phyloP scores from a whole-genome alignment of 1,284 basidiomycete genomes.

The Fomitopsis palustris region DNA sequence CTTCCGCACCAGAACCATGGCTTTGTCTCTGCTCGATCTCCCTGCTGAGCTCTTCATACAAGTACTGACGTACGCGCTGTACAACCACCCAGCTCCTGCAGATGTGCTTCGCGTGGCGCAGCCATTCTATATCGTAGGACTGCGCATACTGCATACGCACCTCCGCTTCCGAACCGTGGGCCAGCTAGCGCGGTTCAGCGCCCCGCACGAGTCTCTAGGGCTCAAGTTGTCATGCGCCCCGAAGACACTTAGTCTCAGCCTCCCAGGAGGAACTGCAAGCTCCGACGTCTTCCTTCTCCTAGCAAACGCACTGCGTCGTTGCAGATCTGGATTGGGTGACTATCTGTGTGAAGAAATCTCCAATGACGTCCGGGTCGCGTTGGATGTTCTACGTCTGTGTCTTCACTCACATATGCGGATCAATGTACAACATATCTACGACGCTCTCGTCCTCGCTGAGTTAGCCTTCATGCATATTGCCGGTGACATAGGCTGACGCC shows the following conservation, averaged over 20 bases:
- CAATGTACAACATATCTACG: conserved; percentile 33
- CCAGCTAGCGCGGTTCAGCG: conserved; percentile 28
- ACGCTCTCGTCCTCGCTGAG: conserved; percentile 39
- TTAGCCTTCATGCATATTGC: conserved; percentile 24
- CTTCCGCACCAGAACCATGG: too few relatives aligned
- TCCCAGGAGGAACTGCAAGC: conserved; percentile 29
- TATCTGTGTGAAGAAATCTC: not conserved
- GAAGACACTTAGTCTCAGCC: conserved; percentile 20
- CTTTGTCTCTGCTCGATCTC: conserved; percentile 12
- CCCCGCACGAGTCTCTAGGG: conserved; percentile 9
- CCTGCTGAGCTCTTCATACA: conserved; percentile 24
- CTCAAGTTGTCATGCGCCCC: conserved; percentile 20
- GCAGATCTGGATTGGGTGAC: not conserved
- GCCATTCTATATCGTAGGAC: conserved; percentile 21
- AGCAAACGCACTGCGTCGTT: conserved; percentile 21
- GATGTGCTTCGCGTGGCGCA: conserved; percentile 26
- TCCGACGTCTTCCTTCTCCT: conserved; percentile 31
- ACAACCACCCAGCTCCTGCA: conserved; percentile 16
- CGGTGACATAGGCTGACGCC: not conserved
- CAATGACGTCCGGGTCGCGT: conserved; percentile 8
- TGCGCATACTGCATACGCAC: conserved; percentile 27
- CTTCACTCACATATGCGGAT: conserved; percentile 41
- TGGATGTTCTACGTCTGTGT: conserved; percentile 36
- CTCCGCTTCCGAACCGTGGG: conserved; percentile 28
- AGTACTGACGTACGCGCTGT: conserved; percentile 24